Evolutionary conservation across 2,329 filamentous ascomycete genomes (phyloP).

Genomic region (Fulvia fulva): DNA sequence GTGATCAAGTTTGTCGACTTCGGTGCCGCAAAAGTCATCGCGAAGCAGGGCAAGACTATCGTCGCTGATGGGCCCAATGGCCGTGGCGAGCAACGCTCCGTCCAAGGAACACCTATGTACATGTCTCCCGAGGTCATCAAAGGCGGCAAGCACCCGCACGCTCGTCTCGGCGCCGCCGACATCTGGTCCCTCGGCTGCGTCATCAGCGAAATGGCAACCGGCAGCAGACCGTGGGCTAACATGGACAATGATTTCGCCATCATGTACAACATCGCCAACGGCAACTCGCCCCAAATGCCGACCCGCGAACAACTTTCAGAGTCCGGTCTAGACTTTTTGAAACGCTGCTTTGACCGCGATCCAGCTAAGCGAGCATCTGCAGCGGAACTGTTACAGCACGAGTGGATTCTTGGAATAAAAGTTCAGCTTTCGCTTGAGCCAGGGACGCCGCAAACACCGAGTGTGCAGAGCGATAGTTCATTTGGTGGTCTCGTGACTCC

Average conservation of each 20-base stretch:
- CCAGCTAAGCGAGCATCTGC: slow-evolving; percentile 74
- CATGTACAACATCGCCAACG: slow-evolving; percentile 99
- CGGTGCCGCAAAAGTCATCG: slow-evolving; percentile 94
- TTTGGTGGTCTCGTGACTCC: slow-evolving; percentile 13
- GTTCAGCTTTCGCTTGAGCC: slow-evolving; percentile 47
- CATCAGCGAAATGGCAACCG: slow-evolving; percentile 95
- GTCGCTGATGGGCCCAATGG: slow-evolving; percentile 49
- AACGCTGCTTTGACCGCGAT: slow-evolving; percentile 80
- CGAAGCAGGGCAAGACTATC: slow-evolving; percentile 84
- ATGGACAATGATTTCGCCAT: slow-evolving; percentile 99
- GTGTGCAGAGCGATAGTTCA: slow-evolving; percentile 11
- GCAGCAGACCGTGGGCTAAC: slow-evolving; percentile 86
- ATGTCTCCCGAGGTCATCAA: slow-evolving; percentile 99
- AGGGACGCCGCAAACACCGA: slow-evolving; percentile 42
- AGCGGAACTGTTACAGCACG: slow-evolving; percentile 85
- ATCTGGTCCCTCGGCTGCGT: slow-evolving; percentile 97
- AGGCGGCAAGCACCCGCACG: slow-evolving; percentile 68
- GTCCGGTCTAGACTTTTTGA: slow-evolving; percentile 81
- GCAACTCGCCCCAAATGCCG: slow-evolving; percentile 85
- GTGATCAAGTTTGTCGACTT: slow-evolving; percentile 99
- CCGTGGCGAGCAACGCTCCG: slow-evolving; percentile 60
- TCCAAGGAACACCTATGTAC: slow-evolving; percentile 99
- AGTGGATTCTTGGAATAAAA: slow-evolving; percentile 65
- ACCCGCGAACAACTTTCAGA: slow-evolving; percentile 77
- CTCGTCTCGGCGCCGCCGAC: slow-evolving; percentile 82